These are phyloP conservation scores for Phanerochaete carnosa DNA, from an alignment of 768 basidiomycete genomes.

Conservation along the genomic window DNA sequence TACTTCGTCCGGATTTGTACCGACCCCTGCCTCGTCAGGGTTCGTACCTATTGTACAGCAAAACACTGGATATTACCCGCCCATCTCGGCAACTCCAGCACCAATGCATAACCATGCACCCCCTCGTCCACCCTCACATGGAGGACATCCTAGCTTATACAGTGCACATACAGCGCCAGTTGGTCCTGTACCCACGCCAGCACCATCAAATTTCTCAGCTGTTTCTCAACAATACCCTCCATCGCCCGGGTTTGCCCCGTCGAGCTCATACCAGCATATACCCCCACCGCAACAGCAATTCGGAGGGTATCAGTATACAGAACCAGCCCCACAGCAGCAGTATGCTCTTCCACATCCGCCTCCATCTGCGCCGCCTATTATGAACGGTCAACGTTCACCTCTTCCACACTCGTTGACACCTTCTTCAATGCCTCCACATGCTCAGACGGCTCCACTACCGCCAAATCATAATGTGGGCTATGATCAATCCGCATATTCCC, in stretches of 20 bases:
- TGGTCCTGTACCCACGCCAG: slow-evolving; percentile 14
- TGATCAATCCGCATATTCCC: slow-evolving; percentile 15
- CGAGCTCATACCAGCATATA: slow-evolving; percentile 8
- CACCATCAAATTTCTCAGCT: slow-evolving; percentile 19
- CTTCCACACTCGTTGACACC: slow-evolving; percentile 9
- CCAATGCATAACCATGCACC: background rate
- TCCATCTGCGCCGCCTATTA: background rate
- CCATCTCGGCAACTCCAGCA: slow-evolving; percentile 5
- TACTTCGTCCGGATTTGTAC: slow-evolving; percentile 67
- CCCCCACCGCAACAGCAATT: slow-evolving; percentile 9
- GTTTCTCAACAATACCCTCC: slow-evolving; percentile 9
- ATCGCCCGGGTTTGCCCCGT: slow-evolving; percentile 7
- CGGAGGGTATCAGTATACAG: slow-evolving; percentile 18
- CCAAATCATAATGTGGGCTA: background rate
- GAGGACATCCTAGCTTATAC: background rate
- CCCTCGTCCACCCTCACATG: slow-evolving; percentile 15
- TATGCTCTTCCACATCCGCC: slow-evolving; percentile 3
- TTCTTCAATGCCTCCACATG: slow-evolving; percentile 25
- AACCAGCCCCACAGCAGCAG: background rate
- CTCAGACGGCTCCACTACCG: slow-evolving; percentile 28
- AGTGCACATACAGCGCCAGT: background rate
- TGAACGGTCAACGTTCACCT: background rate
- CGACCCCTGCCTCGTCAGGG: slow-evolving; percentile 36
- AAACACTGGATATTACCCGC: slow-evolving; percentile 1
- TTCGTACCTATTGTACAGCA: slow-evolving; percentile 19